These are phyloP conservation scores for Linnemannia exigua DNA, from an alignment of 192 early-diverging fungal species.

Conservation along the genomic window DNA sequence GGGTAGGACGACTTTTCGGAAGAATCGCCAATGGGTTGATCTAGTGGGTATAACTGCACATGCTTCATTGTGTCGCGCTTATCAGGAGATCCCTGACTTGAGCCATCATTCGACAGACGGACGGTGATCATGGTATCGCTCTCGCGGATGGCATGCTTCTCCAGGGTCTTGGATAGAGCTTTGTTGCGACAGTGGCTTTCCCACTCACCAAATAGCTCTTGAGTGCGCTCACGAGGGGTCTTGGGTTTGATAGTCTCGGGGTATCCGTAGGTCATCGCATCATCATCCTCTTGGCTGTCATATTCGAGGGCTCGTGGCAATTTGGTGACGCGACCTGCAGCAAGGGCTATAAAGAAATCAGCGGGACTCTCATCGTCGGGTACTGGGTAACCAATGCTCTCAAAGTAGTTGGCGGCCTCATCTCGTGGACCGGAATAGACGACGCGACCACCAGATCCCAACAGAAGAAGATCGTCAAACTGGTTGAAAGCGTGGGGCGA, in stretches of 20 bases:
- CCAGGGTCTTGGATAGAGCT: slow-evolving; percentile 13
- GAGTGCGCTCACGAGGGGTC: slow-evolving; percentile 31
- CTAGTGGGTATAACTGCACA: not conserved
- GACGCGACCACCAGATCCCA: slow-evolving; percentile 77
- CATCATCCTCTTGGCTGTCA: slow-evolving; percentile 13
- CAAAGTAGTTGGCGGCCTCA: slow-evolving; percentile 65
- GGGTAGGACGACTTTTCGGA: not conserved
- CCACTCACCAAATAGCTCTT: slow-evolving; percentile 65
- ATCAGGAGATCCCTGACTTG: slow-evolving; percentile 19
- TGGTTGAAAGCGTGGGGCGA: slow-evolving; percentile 72
- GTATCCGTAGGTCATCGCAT: not conserved
- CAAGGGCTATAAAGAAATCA: slow-evolving; percentile 77
- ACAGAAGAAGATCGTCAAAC: slow-evolving; percentile 78
- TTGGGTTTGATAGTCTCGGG: slow-evolving; percentile 18
- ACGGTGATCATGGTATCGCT: slow-evolving; percentile 50
- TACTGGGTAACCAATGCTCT: slow-evolving; percentile 59
- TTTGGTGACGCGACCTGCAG: slow-evolving; percentile 61
- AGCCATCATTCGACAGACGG: slow-evolving; percentile 33
- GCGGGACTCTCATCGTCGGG: slow-evolving; percentile 58
- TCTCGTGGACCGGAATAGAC: slow-evolving; percentile 73
- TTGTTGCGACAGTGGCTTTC: slow-evolving; percentile 37
- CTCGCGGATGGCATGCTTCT: slow-evolving; percentile 44
- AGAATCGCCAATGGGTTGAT: not conserved
- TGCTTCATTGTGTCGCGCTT: slow-evolving; percentile 4
- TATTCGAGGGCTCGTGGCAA: not conserved